Conservation (phyloP, 208 protist species). For the Leishmania amazonensis region DNA sequence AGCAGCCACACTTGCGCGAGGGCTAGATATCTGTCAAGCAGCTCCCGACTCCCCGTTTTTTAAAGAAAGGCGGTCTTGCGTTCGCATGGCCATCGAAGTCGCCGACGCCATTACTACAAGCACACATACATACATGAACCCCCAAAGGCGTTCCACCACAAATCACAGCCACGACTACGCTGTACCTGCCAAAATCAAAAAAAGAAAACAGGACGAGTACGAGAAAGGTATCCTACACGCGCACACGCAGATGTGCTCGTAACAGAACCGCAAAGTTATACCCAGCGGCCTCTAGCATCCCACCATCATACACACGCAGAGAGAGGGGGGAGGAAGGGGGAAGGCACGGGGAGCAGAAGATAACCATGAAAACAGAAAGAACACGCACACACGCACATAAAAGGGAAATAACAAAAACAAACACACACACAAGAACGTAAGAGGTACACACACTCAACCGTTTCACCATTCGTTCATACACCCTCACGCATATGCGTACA, state of each 20-base stretch:
- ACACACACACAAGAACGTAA: not conserved
- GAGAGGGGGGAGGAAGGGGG: not conserved
- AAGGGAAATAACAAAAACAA: not conserved
- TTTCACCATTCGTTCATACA: not conserved
- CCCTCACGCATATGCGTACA: not conserved
- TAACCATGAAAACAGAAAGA: not conserved
- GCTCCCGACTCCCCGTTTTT: no score
- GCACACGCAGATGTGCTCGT: not conserved
- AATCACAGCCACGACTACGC: not conserved
- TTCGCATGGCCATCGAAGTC: not conserved
- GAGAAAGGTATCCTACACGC: not conserved
- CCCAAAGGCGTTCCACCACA: not conserved
- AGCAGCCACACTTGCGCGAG: not conserved
- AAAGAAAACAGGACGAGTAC: not conserved
- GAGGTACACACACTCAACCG: not conserved
- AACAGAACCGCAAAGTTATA: not conserved
- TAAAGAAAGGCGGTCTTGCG: not conserved
- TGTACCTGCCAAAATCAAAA: not conserved
- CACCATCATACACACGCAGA: not conserved
- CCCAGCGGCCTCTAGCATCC: not conserved
- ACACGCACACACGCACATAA: not conserved
- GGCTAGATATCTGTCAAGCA: not conserved
- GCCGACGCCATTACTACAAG: not conserved
- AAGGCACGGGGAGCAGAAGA: not conserved
- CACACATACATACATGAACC: not conserved